Base-by-base conservation (phyloP, 2,329 filamentous ascomycete genomes). In the Scedosporium dehoogii region DNA sequence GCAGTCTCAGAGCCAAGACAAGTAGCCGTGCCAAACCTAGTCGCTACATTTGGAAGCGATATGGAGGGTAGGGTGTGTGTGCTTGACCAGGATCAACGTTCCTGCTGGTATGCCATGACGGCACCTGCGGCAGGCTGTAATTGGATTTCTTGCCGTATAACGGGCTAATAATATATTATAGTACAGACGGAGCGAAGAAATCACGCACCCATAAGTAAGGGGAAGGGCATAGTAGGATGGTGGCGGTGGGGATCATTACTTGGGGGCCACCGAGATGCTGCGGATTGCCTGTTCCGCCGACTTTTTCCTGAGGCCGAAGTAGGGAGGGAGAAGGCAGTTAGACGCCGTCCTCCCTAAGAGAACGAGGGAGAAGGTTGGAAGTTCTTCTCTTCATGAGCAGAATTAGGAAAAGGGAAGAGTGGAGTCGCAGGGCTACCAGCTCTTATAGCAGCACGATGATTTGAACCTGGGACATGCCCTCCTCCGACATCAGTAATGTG, bases 71-170 rank as follows among this genome's bases (percentile, higher is more conserved):
- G 42, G 42, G 42, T 6, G 27, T 21, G 27, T 21, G 16, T 25
- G 21, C 48, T 12, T 21, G n/a, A 60, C 58, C 42, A 33, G 58
- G 23, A 42, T 38, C 29, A 33, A 33, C 29, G 44, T 21, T 18
- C 23, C 44, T 46, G n/a, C 41, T 44, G 16, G 38, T 7, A 27
- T 21, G 42, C 48, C 55, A 21, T 41, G 33, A 44, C 42, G 58
- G 44, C 58, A 60, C 58, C 58, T 60, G 58, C 58, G 42, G 58
- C 44, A 60, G 25, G 58, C 58, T 48, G 42, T 10, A 33, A 51
- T 60, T 18, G 58, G 58, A 18, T 16, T 60, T 44, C 14, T 29
- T 18, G 23, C 18, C 48, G 18, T 60, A 51, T 16, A 51, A 48
- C 23, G 14, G 42, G 25, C 29, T 33, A 33, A 25, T 38, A 51